phyloP scores from a whole-genome alignment of 2,329 filamentous ascomycete species.

The Beauveria pseudobassiana region DNA sequence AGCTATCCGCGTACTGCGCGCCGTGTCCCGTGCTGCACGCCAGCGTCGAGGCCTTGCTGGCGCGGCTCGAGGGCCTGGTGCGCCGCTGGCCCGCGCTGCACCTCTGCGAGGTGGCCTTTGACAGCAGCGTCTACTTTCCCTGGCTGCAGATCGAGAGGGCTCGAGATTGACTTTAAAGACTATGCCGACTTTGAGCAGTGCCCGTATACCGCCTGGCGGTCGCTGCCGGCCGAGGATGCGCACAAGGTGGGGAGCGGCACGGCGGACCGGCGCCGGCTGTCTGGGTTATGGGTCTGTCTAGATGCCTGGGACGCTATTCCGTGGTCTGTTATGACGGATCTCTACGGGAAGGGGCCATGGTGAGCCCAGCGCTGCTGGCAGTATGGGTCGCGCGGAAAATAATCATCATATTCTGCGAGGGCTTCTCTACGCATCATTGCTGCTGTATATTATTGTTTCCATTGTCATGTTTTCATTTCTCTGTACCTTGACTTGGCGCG shows the following conservation, averaged over 20 bases:
- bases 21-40: not conserved
- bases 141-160: constrained; percentile 2
- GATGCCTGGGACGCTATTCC: constrained; percentile 9
- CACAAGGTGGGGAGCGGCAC: too few species aligned
- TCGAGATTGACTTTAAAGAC: constrained; percentile 1
- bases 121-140: constrained; percentile 10
- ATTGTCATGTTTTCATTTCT: not conserved
- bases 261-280: not conserved
- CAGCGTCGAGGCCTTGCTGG: not conserved
- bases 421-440: not conserved
- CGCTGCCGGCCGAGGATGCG: not conserved
- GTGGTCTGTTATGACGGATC: constrained; percentile 4
- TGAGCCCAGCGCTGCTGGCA: not conserved
- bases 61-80: not conserved
- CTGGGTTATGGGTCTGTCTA: constrained; percentile 2
- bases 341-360: constrained; percentile 4
- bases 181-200: constrained; percentile 8
- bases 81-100: not conserved
- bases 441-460: not conserved
- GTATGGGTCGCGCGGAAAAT: too few species aligned
- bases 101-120: not conserved
- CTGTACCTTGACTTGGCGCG: too few species aligned
- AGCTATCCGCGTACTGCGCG: not conserved
- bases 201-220: not conserved
- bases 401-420: not conserved